Conservation (phyloP, 2,329 filamentous ascomycete genomes). For the Fusarium cicatricum region DNA sequence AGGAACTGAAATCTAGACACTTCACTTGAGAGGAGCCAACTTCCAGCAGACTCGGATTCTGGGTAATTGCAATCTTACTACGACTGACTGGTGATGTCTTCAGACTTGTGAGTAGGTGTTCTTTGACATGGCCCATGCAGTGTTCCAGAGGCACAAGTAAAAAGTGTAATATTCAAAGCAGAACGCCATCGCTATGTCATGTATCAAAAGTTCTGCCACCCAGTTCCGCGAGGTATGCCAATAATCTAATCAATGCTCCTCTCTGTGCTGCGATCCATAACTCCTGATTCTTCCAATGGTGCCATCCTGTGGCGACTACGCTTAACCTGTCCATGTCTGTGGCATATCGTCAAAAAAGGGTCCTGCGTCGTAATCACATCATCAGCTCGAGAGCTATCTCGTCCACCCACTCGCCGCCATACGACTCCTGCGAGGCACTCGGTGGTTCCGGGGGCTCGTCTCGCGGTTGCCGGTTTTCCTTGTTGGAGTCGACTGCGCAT, state of each 20-base stretch:
- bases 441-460: conserved; percentile 9
- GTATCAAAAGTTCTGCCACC: conserved; percentile 14
- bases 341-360: conserved; percentile 14
- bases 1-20: conserved; percentile 11
- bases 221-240: conserved; percentile 9
- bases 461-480: conserved; percentile 40
- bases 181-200: conserved; percentile 30
- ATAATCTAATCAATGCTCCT: not conserved
- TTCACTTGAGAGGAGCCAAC: conserved; percentile 3
- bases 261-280: conserved; percentile 3
- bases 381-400: conserved; percentile 47
- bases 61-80: conserved; percentile 2
- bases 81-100: not conserved
- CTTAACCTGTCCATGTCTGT: not conserved
- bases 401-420: conserved; percentile 51
- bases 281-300: conserved; percentile 5
- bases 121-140: not conserved
- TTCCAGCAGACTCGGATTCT: not conserved
- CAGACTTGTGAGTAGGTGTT: not conserved
- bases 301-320: not conserved
- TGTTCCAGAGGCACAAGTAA: not conserved
- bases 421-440: conserved; percentile 50
- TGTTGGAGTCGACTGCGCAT: conserved; percentile 1
- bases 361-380: conserved; percentile 30
- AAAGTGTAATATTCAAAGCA: conserved; percentile 10